Evolutionary conservation across 345 rosid species (phyloP), one percentile per base, ranked within the genome.

Genomic region (Lenwebbia sp.): DNA sequence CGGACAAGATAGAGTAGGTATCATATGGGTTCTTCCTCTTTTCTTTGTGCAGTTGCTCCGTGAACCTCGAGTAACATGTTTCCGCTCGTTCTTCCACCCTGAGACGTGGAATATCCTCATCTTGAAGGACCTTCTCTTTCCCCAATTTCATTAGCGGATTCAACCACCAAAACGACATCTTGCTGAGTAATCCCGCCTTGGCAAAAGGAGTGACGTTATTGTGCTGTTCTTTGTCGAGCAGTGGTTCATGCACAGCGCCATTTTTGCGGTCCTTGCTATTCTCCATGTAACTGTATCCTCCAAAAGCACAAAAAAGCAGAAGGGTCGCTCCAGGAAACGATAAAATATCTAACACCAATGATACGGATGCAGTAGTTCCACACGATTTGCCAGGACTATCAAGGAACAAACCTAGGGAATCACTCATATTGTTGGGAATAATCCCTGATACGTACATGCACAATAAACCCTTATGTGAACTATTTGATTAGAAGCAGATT

Each of bases 131-230:
- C 87, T 90, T 90, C 83, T 87, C 62, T 57, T 88, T 90, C 4
- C 95, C 94, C 78, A 89, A 88, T 74, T 88, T 91, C 93, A 94
- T 51, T 23, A 94, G 83, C 44, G 93, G 92, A 90, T 90, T 92
- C 84, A 93, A 74, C 95, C 95, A 93, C 93, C 92, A 92, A 88
- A 94, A 92, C n/a, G 91, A 87, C 87, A 93, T 81, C 56, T 41
- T 87, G 83, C 92, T 91, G 25, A 92, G 85, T 65, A 88, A 52
- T 37, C 93, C 93, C 25, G 94, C 93, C 58, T 84, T 57, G 23
- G 92, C 89, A 84, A 92, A 94, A 21, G 91, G 91, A 75, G 95
- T 90, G 55, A 88, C 83, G 25, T 50, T 30, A 17, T 84, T 74
- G 28, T 83, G 22, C 60, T 44, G 53, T 51, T 82, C 88, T 62